Evolutionary conservation across 768 basidiomycete species (phyloP).

Genomic region (Sistotremastrum suecicum): DNA sequence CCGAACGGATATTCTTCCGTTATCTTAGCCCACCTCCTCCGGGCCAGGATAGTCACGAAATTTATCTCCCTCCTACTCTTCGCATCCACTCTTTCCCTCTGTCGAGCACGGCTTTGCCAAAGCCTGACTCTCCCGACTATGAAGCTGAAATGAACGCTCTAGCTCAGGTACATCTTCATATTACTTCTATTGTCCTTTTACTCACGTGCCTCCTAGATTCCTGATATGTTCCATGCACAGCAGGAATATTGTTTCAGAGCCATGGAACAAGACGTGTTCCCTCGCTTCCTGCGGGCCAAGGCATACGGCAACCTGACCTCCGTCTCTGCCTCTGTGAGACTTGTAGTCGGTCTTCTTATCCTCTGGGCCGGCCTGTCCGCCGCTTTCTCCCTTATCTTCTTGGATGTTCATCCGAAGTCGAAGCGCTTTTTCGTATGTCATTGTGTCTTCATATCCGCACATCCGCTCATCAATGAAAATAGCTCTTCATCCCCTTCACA

Average conservation of each 20-base stretch:
- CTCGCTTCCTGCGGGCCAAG: slow-evolving; percentile 88
- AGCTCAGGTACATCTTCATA: slow-evolving; percentile 37
- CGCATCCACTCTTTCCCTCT: slow-evolving; percentile 87
- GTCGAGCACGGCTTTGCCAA: slow-evolving; percentile 58
- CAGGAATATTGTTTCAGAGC: slow-evolving; percentile 95
- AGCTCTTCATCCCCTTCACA: slow-evolving; percentile 93
- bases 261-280: slow-evolving; percentile 92
- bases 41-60: slow-evolving; percentile 78
- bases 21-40: slow-evolving; percentile 80
- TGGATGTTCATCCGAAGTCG: slow-evolving; percentile 85
- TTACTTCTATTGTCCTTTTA: no score
- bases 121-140: slow-evolving; percentile 29
- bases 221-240: slow-evolving; percentile 94
- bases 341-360: slow-evolving; percentile 69
- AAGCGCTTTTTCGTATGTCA: slow-evolving; percentile 86
- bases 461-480: slow-evolving; percentile 7
- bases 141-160: slow-evolving; percentile 53
- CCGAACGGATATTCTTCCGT: slow-evolving; percentile 90
- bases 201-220: slow-evolving; percentile 25
- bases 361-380: slow-evolving; percentile 93
- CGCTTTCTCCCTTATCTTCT: slow-evolving; percentile 84
- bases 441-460: slow-evolving; percentile 2
- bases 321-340: slow-evolving; percentile 72
- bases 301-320: slow-evolving; percentile 98
- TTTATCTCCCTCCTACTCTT: slow-evolving; percentile 88